Evolutionary conservation across 139 green algal genomes (phyloP), one percentile per base, ranked within the genome.

Genomic region (Monoraphidium neglectum): DNA sequence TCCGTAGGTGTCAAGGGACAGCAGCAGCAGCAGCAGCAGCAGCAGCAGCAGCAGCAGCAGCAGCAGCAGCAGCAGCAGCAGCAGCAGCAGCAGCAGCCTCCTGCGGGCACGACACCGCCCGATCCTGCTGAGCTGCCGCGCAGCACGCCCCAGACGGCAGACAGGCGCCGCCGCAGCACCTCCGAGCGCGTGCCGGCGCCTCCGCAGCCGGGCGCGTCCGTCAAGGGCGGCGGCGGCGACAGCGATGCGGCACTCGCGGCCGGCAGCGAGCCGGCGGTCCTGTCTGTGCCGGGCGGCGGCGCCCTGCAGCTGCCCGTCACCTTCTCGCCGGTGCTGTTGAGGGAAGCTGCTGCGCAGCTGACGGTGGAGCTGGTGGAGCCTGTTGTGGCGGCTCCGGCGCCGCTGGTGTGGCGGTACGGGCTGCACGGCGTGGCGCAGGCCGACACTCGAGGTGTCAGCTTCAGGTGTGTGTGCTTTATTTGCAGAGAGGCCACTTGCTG

Each of bases 381-480:
- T 2, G 61, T 8, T 4, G 63, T 79, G 1, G 46, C 73, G 12
- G 26, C 73, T 33, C 62, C 73, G n/a, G 24, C n/a, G 32, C 73
- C 73, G 16, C 62, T 79, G 46, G 47, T 53, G 2, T 79, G 73
- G 73, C 47, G 56, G 35, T 72, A 72, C 36, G 1, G 30, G 23
- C 5, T 79, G 2, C 47, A 15, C 6, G 73, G 73, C 24, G 30
- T 79, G 24, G 62, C 73, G 35, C 57, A 66, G 23, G 64, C 64
- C 15, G 73, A 79, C 53, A 53, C 73, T 0, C 53, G 28, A 3
- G 73, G 73, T 40, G 61, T 79, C 33, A 66, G 59, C 28, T 79
- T 72, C 36, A 18, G 43, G 43, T 51, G 43, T 21, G 43, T 8
- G 43, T 12, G 43, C 43, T n/a, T n/a, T n/a, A n/a, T n/a, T n/a